phyloP scores from a whole-genome alignment of 2,329 filamentous ascomycete species.

The Aspergillus spinulosporus region DNA sequence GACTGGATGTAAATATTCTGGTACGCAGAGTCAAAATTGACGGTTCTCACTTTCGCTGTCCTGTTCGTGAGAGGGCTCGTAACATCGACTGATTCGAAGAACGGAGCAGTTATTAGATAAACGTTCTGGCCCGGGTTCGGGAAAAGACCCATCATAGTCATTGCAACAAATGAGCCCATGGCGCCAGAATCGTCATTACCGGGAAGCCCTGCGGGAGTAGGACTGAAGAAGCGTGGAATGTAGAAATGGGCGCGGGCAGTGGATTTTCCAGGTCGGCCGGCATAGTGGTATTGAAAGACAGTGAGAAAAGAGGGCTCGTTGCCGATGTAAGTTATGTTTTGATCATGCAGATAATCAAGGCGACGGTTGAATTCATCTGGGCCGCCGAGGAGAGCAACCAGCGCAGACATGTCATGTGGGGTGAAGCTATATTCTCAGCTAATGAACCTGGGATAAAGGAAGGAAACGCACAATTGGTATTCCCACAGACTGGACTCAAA shows the following conservation, averaged over 20 bases:
- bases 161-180: constrained; percentile 67
- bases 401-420: constrained; percentile 51
- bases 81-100: constrained; percentile 62
- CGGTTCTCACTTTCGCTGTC: constrained; percentile 58
- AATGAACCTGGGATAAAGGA: constrained; percentile 49
- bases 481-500: constrained; percentile 41
- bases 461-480: constrained; percentile 50
- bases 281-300: constrained; percentile 70
- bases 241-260: constrained; percentile 60
- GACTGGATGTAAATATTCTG: constrained; percentile 65
- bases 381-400: constrained; percentile 62
- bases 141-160: constrained; percentile 69
- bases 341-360: constrained; percentile 65
- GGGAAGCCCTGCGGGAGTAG: constrained; percentile 58
- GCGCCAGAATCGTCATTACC: constrained; percentile 70
- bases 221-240: constrained; percentile 62
- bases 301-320: constrained; percentile 65
- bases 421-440: constrained; percentile 55
- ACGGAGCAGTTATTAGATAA: constrained; percentile 68
- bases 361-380: constrained; percentile 56
- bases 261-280: constrained; percentile 58
- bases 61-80: constrained; percentile 60
- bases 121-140: constrained; percentile 68
- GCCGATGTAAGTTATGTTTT: constrained; percentile 64
- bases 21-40: constrained; percentile 61